A percentile compares a stretch with the other conserved stretches of the same genome.
phyloP scores from a whole-genome alignment of 345 rosid species.

The Turnera subulata region DNA sequence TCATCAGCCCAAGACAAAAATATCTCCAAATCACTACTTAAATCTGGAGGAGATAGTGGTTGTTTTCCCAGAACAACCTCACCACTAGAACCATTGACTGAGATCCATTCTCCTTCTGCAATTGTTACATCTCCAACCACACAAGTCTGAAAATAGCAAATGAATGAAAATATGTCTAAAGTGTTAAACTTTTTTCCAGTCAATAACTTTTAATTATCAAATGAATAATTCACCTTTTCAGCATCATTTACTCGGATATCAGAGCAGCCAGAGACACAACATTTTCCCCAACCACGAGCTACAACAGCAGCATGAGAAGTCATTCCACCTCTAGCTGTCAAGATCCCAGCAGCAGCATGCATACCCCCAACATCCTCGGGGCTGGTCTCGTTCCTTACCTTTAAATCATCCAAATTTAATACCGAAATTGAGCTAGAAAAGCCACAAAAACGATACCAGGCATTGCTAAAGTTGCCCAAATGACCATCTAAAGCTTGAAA shows the following conservation, averaged over 20 bases:
- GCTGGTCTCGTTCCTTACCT: slow-evolving; percentile 91
- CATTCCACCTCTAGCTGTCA: slow-evolving; percentile 98
- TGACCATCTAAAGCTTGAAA: no score
- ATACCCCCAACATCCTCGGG: slow-evolving; percentile 96
- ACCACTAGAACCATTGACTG: slow-evolving; percentile 87
- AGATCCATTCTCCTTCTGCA: slow-evolving; percentile 87
- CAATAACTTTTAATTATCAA: neutral
- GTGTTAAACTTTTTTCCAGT: neutral
- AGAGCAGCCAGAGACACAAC: slow-evolving; percentile 88
- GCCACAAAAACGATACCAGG: no score
- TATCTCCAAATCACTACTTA: slow-evolving; percentile 70
- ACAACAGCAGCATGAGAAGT: slow-evolving; percentile 99
- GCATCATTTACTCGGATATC: slow-evolving; percentile 64
- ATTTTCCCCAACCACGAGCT: slow-evolving; percentile 98
- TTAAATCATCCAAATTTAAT: slow-evolving; percentile 11
- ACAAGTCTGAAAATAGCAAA: slow-evolving; percentile 42
- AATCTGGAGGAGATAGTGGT: slow-evolving; percentile 75
- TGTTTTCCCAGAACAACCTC: slow-evolving; percentile 86
- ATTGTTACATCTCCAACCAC: slow-evolving; percentile 46
- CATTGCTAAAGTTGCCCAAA: no score
- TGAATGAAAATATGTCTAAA: neutral
- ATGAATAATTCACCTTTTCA: slow-evolving; percentile 46
- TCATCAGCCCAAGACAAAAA: slow-evolving; percentile 93
- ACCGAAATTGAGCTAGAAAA: neutral
- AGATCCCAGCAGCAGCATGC: slow-evolving; percentile 91